phyloP scores from a whole-genome alignment of 768 basidiomycete species.

The Auricularia cornea region DNA sequence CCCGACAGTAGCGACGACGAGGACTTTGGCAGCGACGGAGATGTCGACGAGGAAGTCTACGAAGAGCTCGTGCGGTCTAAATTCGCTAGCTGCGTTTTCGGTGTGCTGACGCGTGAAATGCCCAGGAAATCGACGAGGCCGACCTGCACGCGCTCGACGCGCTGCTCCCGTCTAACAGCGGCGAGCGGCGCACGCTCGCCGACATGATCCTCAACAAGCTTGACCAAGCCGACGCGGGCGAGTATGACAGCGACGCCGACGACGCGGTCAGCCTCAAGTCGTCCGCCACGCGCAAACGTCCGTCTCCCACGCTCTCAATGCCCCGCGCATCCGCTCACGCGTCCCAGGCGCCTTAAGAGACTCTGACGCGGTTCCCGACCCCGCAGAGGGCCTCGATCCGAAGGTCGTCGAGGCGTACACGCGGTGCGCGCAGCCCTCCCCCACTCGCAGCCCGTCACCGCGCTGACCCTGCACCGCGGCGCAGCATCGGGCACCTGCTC shows the following conservation, averaged over 20 bases:
- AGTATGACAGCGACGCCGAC: slow-evolving; percentile 38
- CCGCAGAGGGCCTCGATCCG: slow-evolving; percentile 81
- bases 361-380: slow-evolving; percentile 46
- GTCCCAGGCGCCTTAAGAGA: neutral
- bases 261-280: neutral
- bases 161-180: slow-evolving; percentile 64
- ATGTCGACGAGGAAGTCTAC: slow-evolving; percentile 34
- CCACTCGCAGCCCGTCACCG: slow-evolving; percentile 2
- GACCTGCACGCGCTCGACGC: slow-evolving; percentile 83
- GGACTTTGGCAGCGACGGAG: slow-evolving; percentile 28
- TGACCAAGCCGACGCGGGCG: slow-evolving; percentile 50
- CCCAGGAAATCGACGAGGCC: slow-evolving; percentile 79
- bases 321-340: slow-evolving; percentile 2
- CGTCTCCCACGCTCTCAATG: slow-evolving; percentile 22
- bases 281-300: slow-evolving; percentile 26
- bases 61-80: slow-evolving; percentile 30
- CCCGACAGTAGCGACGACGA: slow-evolving; percentile 29
- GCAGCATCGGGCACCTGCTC: slow-evolving; percentile 77
- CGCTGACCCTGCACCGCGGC: slow-evolving; percentile 2
- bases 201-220: slow-evolving; percentile 97
- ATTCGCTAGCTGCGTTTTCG: neutral
- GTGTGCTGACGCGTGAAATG: slow-evolving; percentile 64
- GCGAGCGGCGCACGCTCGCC: slow-evolving; percentile 79
- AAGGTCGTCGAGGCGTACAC: slow-evolving; percentile 89
- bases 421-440: slow-evolving; percentile 48